phyloP scores from a whole-genome alignment of 257 asterid species.

The Nicotiana paniculata region DNA sequence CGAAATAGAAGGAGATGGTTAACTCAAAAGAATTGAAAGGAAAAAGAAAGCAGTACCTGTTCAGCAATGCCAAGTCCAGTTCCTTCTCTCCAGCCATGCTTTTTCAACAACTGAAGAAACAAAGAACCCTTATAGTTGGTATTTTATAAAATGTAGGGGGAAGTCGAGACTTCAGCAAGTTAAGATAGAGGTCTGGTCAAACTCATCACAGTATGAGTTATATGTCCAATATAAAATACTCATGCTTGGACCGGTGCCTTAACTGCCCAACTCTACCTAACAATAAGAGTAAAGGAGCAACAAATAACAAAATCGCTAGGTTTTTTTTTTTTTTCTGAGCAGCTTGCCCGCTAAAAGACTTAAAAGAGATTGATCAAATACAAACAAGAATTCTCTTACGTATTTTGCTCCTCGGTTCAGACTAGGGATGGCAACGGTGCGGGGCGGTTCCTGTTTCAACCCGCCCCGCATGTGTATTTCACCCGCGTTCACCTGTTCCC shows the following conservation, averaged over 20 bases:
- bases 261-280: neutral
- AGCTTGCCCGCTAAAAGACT: neutral
- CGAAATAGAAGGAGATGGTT: neutral
- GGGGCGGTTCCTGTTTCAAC: no score
- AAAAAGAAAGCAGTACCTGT: neutral
- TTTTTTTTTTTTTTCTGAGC: neutral
- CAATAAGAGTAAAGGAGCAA: neutral
- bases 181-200: neutral
- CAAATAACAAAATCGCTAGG: neutral
- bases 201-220: neutral
- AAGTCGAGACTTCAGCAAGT: neutral
- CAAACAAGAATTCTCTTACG: no score
- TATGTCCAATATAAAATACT: neutral
- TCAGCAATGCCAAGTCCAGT: slow-evolving; percentile 13
- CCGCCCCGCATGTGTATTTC: no score
- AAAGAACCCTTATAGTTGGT: neutral
- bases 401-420: neutral
- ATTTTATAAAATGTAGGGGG: neutral
- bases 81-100: slow-evolving; percentile 9
- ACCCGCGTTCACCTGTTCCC: no score
- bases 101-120: slow-evolving; percentile 2
- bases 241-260: neutral
- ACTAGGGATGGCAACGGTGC: no score
- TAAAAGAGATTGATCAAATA: neutral
- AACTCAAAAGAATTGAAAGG: neutral